Evolutionary conservation across 192 early-diverging fungal genomes (phyloP).

Genomic region (Umbelopsis vinacea): DNA sequence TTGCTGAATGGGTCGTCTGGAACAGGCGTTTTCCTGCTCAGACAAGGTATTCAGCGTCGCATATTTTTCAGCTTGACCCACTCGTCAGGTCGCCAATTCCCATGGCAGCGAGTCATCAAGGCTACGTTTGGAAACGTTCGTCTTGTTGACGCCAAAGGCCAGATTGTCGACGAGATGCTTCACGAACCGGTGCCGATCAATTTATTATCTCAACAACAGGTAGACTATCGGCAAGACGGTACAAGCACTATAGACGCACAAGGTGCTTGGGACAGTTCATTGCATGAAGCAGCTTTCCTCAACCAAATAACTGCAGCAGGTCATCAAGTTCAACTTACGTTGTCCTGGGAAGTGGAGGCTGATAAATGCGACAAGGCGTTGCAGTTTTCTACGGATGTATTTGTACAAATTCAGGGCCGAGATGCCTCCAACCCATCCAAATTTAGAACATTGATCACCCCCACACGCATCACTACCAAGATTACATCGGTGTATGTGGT

Average conservation of each 20-base stretch:
- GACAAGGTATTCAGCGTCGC: slow-evolving; percentile 78
- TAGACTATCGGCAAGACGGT: slow-evolving; percentile 60
- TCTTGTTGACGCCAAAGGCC: slow-evolving; percentile 62
- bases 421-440: slow-evolving; percentile 50
- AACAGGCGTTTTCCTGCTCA: slow-evolving; percentile 62
- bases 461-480: slow-evolving; percentile 46
- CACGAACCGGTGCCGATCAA: slow-evolving; percentile 56
- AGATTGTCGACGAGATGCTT: slow-evolving; percentile 49
- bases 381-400: slow-evolving; percentile 60
- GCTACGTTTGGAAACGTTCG: slow-evolving; percentile 53
- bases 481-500: slow-evolving; percentile 64
- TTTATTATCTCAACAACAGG: slow-evolving; percentile 50
- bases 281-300: slow-evolving; percentile 68
- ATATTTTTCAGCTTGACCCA: slow-evolving; percentile 68
- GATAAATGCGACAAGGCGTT: slow-evolving; percentile 63
- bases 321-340: slow-evolving; percentile 61
- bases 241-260: slow-evolving; percentile 60
- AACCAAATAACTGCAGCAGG: slow-evolving; percentile 63
- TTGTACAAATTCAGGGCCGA: slow-evolving; percentile 62
- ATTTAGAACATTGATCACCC: slow-evolving; percentile 44
- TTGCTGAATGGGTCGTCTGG: slow-evolving; percentile 45
- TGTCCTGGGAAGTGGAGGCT: slow-evolving; percentile 59
- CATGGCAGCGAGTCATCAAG: slow-evolving; percentile 48
- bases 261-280: slow-evolving; percentile 78
- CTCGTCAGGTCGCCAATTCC: slow-evolving; percentile 67